Percentiles rank a stretch among this genome's conserved stretches.
These are phyloP conservation scores for Hippophae tibetana DNA, from an alignment of 306 rosid species.

Conservation along the genomic window DNA sequence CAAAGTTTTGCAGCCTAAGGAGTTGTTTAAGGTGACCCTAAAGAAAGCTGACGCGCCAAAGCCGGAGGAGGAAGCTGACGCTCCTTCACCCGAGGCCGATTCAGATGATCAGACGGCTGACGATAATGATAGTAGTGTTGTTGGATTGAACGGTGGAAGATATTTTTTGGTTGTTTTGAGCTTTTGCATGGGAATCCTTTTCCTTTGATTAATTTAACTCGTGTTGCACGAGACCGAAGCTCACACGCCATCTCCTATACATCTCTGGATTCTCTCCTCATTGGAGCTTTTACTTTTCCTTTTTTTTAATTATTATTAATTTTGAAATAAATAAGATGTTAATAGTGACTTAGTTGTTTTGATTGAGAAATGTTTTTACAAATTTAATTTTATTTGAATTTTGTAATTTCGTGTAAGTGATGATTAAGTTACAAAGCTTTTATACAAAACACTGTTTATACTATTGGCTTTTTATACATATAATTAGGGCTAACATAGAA, in stretches of 20 bases:
- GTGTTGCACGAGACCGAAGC: too few species aligned
- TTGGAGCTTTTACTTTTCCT: too few species aligned
- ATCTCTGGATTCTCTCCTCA: too few species aligned
- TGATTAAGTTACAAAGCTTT: too few species aligned
- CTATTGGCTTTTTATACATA: too few species aligned
- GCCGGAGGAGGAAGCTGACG: slow-evolving; percentile 15
- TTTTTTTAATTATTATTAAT: too few species aligned
- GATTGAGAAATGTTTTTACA: slow-evolving; percentile 1
- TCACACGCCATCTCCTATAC: too few species aligned
- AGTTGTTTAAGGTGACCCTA: slow-evolving; percentile 42
- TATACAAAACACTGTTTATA: too few species aligned
- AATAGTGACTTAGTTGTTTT: not conserved
- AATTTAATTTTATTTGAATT: too few species aligned
- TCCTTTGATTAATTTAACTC: slow-evolving; percentile 22
- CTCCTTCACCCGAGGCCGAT: slow-evolving; percentile 24
- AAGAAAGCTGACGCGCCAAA: slow-evolving; percentile 12
- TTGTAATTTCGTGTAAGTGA: too few species aligned
- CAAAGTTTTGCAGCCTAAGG: slow-evolving; percentile 66
- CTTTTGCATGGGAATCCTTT: slow-evolving; percentile 38
- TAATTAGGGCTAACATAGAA: too few species aligned
- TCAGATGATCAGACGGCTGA: slow-evolving; percentile 50
- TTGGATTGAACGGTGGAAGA: slow-evolving; percentile 29
- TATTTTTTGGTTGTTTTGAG: slow-evolving; percentile 32
- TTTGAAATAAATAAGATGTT: too few species aligned
- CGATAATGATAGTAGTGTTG: slow-evolving; percentile 31